Base-by-base conservation (phyloP, 208 protist species). In the Leishmania lainsoni region DNA sequence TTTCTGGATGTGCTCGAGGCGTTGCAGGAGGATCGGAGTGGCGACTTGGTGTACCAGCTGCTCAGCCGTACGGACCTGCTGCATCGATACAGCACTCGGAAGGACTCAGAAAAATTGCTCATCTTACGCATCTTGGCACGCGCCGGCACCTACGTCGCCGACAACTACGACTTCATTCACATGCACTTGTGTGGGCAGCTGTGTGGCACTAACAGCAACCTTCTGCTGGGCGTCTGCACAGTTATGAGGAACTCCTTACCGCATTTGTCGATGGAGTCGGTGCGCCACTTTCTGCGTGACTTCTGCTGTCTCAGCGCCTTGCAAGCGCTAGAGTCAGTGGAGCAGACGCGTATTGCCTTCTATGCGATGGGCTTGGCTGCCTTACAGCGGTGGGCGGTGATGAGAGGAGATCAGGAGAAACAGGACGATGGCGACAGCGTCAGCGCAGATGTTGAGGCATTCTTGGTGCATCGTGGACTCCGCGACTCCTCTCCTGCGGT, bases 401-500 rank as follows among this genome's bases (percentile, higher is more conserved):
- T 70, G 63, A 56, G 22, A 35, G 49, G 42, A 48, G 42, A 35
- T 5, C n/a, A 75, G 4, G 29, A 48, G 17, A 58, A 65, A 10
- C 17, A 42, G 16, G 48, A 48, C 35, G 32, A 6, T 8, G 52
- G 29, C 39, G 66, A 32, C 32, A 74, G 14, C 35, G 48, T 48
- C 81, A 32, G 49, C 29, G 45, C 72, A 26, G 29, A 52, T 51
- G 76, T 39, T 20, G 29, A 72, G 32, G 63, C 26, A 16, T 69
- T 86, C 26, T 58, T 90, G 12, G 52, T 85, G 4, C 58, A 32
- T 6, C 17, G 32, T n/a, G 89, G 90, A 0, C 75, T 93, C 39
- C 51, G 54, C 16, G 86, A 92, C 26, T 29, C 35, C n/a, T 86
- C 78, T 20, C 65, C 70, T 22, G 81, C 84, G 48, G 83, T 92